A percentile compares a stretch with the other conserved stretches of the same genome.
Evolutionary conservation across 441 rosid genomes (phyloP).

Genomic region (Gossypium gossypioides): DNA sequence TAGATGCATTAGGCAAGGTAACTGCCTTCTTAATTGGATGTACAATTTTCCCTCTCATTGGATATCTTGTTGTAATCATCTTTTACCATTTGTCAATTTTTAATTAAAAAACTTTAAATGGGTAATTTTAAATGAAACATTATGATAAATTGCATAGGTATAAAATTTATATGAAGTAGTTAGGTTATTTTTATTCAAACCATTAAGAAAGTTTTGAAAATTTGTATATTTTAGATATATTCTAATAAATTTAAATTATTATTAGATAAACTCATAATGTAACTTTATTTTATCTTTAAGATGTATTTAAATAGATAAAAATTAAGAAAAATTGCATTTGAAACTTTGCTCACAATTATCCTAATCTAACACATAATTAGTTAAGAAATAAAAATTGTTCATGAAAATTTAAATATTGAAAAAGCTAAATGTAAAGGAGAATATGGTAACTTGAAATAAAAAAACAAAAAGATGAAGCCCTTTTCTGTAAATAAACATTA

Average conservation of each 20-base stretch:
- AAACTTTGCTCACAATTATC: too few relatives aligned
- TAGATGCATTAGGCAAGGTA: too few relatives aligned
- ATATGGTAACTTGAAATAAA: neutral
- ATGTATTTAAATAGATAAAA: too few relatives aligned
- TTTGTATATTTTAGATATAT: neutral
- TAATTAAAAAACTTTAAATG: neutral
- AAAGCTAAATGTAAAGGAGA: neutral
- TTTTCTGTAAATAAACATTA: neutral
- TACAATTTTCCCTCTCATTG: too few relatives aligned
- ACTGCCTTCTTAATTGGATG: too few relatives aligned
- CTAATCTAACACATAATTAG: neutral
- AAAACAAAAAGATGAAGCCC: neutral
- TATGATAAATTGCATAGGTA: neutral
- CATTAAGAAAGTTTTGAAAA: neutral
- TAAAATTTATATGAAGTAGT: neutral
- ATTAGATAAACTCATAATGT: too few relatives aligned
- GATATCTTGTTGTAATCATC: too few relatives aligned
- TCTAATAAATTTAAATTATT: neutral
- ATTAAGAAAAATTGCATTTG: too few relatives aligned
- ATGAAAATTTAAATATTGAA: neutral
- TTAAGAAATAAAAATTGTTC: neutral
- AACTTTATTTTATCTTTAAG: too few relatives aligned
- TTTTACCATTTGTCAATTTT: too few relatives aligned
- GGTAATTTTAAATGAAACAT: neutral
- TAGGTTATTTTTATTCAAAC: neutral